These are phyloP conservation scores for Scheffersomyces stambukii DNA, from an alignment of 1,139 yeast genomes.

Conservation along the genomic window DNA sequence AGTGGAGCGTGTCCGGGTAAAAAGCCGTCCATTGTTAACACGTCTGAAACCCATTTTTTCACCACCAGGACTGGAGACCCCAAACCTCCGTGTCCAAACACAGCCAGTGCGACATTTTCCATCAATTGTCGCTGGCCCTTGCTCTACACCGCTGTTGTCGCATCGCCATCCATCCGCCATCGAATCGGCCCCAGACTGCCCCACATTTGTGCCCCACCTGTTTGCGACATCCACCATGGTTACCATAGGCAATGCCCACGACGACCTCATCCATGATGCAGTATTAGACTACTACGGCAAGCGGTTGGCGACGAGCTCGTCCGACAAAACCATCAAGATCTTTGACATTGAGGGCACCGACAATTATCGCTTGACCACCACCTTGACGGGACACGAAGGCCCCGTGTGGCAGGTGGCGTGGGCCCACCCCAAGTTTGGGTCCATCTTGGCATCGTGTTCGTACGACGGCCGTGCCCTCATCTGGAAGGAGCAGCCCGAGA, in stretches of 20 bases:
- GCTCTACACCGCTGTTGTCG: too few relatives aligned
- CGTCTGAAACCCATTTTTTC: too few relatives aligned
- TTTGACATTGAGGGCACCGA: constrained; percentile 86
- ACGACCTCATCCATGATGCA: constrained; percentile 94
- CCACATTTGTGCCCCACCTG: too few relatives aligned
- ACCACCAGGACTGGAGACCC: too few relatives aligned
- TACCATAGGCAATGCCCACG: constrained; percentile 75
- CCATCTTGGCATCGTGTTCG: constrained; percentile 88
- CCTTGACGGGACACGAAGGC: constrained; percentile 88
- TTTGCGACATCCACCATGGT: constrained; percentile 58
- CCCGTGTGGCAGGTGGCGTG: constrained; percentile 99
- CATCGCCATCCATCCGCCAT: too few relatives aligned
- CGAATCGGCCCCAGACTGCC: too few relatives aligned
- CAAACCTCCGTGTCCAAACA: too few relatives aligned
- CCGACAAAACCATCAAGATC: constrained; percentile 90
- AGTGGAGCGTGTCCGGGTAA: too few relatives aligned
- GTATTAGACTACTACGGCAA: constrained; percentile 95
- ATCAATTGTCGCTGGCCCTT: too few relatives aligned
- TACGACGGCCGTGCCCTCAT: constrained; percentile 92
- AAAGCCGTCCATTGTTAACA: too few relatives aligned
- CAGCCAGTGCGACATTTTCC: too few relatives aligned
- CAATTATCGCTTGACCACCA: constrained; percentile 70
- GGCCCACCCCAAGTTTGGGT: constrained; percentile 99
- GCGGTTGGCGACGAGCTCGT: constrained; percentile 90
- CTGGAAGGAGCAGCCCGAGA: constrained; percentile 85